Conservation (phyloP, 2,329 filamentous ascomycete species). For the Aspergillus pseudonomiae region DNA sequence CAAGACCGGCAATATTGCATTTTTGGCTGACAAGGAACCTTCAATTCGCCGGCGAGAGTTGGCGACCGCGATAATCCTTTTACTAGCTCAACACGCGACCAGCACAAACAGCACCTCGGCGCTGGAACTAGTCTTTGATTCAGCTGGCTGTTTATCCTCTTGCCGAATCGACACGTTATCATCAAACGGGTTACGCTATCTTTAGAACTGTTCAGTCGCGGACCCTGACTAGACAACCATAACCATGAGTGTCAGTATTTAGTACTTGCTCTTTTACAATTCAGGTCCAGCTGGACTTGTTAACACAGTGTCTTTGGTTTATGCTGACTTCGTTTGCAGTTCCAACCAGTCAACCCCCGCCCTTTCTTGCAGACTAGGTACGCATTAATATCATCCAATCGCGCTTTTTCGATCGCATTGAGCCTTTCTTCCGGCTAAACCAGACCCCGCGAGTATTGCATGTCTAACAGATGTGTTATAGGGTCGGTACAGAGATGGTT, state of each 20-base stretch:
- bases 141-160: not conserved
- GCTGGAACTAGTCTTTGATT: not conserved
- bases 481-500: constrained; percentile 85
- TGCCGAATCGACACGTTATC: not conserved
- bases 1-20: constrained; percentile 35
- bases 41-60: constrained; percentile 12
- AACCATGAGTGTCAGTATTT: constrained; percentile 39
- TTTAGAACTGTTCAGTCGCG: constrained; percentile 5
- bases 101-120: not conserved
- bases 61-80: constrained; percentile 15
- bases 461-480: constrained; percentile 38
- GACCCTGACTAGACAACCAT: constrained; percentile 13
- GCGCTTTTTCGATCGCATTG: not conserved
- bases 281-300: constrained; percentile 34
- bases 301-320: constrained; percentile 10
- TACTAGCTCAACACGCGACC: constrained; percentile 11
- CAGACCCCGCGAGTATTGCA: not conserved
- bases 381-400: constrained; percentile 39
- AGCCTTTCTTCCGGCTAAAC: not conserved
- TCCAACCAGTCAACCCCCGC: constrained; percentile 94
- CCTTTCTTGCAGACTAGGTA: constrained; percentile 93
- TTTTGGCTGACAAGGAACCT: constrained; percentile 32
- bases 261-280: constrained; percentile 3
- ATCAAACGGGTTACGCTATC: not conserved
- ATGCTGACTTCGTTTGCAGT: constrained; percentile 52